These are phyloP conservation scores for Leccinum boreale DNA, from an alignment of 768 basidiomycete species.

Conservation along the genomic window DNA sequence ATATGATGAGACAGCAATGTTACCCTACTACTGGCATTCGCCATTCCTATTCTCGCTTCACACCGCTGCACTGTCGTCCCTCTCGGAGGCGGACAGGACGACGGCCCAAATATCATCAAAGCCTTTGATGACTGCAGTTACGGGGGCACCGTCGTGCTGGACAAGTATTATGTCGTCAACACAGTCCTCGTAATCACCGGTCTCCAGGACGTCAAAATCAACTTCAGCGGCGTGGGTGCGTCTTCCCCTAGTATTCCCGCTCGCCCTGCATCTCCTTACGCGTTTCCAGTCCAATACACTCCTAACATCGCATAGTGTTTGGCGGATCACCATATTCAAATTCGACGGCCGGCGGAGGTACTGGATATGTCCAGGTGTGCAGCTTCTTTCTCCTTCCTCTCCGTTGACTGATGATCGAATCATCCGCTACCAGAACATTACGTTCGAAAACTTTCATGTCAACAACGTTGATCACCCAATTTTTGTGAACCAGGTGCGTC, in stretches of 20 bases:
- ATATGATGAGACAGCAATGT: background rate
- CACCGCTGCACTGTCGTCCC: conserved; percentile 26
- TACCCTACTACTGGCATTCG: background rate
- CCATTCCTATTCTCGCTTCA: background rate
- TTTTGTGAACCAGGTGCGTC: conserved; percentile 34
- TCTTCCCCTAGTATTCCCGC: background rate
- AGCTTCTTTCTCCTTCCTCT: background rate
- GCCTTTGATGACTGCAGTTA: conserved; percentile 28
- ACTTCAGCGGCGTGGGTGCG: conserved; percentile 36
- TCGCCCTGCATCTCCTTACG: background rate
- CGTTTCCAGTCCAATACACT: conserved; percentile 31
- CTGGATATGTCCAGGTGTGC: conserved; percentile 38
- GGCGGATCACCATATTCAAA: conserved; percentile 40
- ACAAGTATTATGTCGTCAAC: conserved; percentile 36
- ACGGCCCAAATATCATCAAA: conserved; percentile 32
- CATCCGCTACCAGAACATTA: conserved; percentile 17
- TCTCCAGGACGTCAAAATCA: conserved; percentile 37
- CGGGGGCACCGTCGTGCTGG: conserved; percentile 30
- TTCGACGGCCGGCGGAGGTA: conserved; percentile 41
- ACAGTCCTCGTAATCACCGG: conserved; percentile 37
- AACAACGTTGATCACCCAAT: conserved; percentile 43
- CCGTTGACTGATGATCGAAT: background rate
- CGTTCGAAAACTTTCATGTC: conserved; percentile 27
- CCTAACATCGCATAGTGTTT: conserved; percentile 43
- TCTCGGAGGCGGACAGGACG: background rate